phyloP scores from a whole-genome alignment of 768 basidiomycete genomes.

The Agaricus sinodeliciosus region DNA sequence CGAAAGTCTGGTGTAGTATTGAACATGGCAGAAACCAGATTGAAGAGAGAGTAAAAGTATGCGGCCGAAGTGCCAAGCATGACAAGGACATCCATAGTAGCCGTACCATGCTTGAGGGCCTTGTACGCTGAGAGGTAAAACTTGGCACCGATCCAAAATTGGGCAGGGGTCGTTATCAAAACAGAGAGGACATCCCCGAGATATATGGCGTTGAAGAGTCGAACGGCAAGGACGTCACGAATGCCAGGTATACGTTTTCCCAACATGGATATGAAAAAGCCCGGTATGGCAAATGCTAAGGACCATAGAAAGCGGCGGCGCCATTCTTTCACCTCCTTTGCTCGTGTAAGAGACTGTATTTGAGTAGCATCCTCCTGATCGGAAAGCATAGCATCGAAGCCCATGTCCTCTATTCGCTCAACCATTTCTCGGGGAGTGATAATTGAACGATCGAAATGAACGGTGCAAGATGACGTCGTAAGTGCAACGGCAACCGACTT shows the following conservation, averaged over 20 bases:
- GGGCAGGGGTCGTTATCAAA: conserved; percentile 80
- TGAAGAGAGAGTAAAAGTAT: conserved; percentile 80
- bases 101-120: conserved; percentile 78
- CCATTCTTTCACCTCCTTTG: conserved; percentile 94
- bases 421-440: conserved; percentile 85
- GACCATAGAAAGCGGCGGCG: conserved; percentile 67
- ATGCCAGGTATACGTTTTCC: conserved; percentile 61
- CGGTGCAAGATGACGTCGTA: conserved; percentile 65
- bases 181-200: conserved; percentile 76
- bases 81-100: conserved; percentile 98
- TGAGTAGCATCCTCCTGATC: conserved; percentile 81
- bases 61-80: conserved; percentile 93
- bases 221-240: conserved; percentile 40
- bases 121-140: conserved; percentile 92
- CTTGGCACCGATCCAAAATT: conserved; percentile 83
- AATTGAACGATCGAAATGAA: conserved; percentile 68
- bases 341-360: conserved; percentile 75
- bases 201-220: conserved; percentile 62
- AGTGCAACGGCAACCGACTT: conserved; percentile 66
- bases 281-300: conserved; percentile 80
- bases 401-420: conserved; percentile 80
- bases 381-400: conserved; percentile 83
- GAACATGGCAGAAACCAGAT: conserved; percentile 60
- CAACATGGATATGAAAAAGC: conserved; percentile 89
- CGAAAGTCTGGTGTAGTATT: conserved; percentile 60